Evolutionary conservation across 2,329 filamentous ascomycete species (phyloP), one percentile per base, ranked within the genome.

Genomic region (Fusarium acutatum): DNA sequence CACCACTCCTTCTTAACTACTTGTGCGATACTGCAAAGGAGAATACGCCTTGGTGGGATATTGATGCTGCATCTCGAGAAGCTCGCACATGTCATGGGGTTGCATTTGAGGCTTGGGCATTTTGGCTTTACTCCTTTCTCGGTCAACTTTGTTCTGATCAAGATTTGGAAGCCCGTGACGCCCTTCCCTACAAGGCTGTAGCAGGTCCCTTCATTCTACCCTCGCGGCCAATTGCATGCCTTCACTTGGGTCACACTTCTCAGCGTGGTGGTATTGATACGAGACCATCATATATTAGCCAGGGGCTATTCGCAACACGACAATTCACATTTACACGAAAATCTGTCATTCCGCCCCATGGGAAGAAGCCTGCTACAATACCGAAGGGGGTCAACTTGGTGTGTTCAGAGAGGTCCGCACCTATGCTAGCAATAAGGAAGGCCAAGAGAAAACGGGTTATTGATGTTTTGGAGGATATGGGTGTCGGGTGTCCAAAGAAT

Each of bases 81-180:
- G 72, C 74, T 22, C 69, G 76, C 20, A 78, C 77, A 10, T 83
- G 83, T 35, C 81, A 83, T 41, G 78, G 76, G 3, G 75, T 80
- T 8, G 77, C 81, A 4, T 84, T 83, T 40, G 83, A 84, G 64
- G 67, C 79, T 4, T 84, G 82, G 82, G 82, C 80, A 2, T 84
- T 85, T 53, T 85, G 83, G 82, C 72, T 84, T 7, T 83, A 83
- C 67, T 79, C 82, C 10, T 79, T 84, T 53, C 78, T 84, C 15
- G 83, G 83, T 4, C 82, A 85, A 50, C 73, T 84, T 9, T 78
- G 75, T 24, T 64, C 76, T 13, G 82, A 85, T 60, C 56, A 64
- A 7, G 83, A 85, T 68, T 68, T 85, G 26, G 69, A 70, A 22
- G 57, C 61, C 15, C 61, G 64, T 1, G 78, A 75, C 3, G 54